Conservation (phyloP, 495 filamentous ascomycete species). For the Aspergillus incahuasiensis region DNA sequence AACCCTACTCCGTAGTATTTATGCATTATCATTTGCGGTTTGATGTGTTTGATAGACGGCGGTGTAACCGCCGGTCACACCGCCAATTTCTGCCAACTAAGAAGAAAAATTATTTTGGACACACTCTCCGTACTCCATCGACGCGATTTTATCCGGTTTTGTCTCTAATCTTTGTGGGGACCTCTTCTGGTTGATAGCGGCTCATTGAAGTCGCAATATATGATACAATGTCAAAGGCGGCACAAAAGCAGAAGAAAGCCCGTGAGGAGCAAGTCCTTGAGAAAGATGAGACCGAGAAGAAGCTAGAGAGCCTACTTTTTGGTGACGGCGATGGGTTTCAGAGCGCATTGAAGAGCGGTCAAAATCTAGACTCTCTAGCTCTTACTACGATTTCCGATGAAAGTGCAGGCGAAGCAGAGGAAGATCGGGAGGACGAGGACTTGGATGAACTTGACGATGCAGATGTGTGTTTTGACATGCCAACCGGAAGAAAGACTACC, state of each 20-base stretch:
- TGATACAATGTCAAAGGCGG: slow-evolving; percentile 28
- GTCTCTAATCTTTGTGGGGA: not conserved
- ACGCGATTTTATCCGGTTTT: not conserved
- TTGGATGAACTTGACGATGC: slow-evolving; percentile 55
- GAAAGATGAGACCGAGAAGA: slow-evolving; percentile 76
- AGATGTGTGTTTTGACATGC: slow-evolving; percentile 45
- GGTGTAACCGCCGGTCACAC: slow-evolving; percentile 17
- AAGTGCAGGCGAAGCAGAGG: slow-evolving; percentile 27
- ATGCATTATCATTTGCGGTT: not conserved
- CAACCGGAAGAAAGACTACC: slow-evolving; percentile 12
- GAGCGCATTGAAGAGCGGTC: slow-evolving; percentile 54
- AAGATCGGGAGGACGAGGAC: slow-evolving; percentile 24
- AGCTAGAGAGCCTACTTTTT: slow-evolving; percentile 80
- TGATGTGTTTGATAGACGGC: too few relatives aligned
- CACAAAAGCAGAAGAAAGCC: slow-evolving; percentile 30
- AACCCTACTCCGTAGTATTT: not conserved
- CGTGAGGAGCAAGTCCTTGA: slow-evolving; percentile 48
- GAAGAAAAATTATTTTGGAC: slow-evolving; percentile 28
- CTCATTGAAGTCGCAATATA: not conserved
- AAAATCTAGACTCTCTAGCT: slow-evolving; percentile 30
- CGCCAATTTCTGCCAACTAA: slow-evolving; percentile 22
- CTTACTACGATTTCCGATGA: slow-evolving; percentile 32
- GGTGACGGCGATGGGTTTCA: slow-evolving; percentile 79
- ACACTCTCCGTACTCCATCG: not conserved
- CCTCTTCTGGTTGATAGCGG: too few relatives aligned